Evolutionary conservation across 805 yeast species (phyloP).

Genomic region (Teunomyces lycoperdinae): DNA sequence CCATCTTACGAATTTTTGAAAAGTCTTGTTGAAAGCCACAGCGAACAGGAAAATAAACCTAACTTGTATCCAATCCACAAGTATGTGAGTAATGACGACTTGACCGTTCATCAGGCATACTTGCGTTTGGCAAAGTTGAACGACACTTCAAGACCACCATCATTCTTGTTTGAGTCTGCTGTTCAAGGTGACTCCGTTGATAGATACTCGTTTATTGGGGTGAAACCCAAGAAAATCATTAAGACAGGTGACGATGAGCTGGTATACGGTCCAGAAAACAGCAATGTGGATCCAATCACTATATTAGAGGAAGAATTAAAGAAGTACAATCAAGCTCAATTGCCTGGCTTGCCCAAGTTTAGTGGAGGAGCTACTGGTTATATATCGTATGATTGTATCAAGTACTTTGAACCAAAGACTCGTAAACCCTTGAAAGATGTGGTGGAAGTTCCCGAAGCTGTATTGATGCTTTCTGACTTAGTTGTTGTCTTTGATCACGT

Average conservation of each 20-base stretch:
- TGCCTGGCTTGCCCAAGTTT: constrained; percentile 78
- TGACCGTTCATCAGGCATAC: constrained; percentile 90
- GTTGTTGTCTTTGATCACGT: constrained; percentile 93
- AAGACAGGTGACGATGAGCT: constrained; percentile 69
- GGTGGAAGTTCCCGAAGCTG: constrained; percentile 84
- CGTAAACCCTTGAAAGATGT: constrained; percentile 72
- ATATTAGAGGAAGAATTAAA: constrained; percentile 73
- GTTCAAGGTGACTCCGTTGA: constrained; percentile 85
- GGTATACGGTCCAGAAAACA: constrained; percentile 20
- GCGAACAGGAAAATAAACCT: constrained; percentile 26
- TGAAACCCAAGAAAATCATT: constrained; percentile 76
- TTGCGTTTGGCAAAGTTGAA: constrained; percentile 72
- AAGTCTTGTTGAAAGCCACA: constrained; percentile 21
- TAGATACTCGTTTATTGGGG: constrained; percentile 88
- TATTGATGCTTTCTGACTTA: constrained; percentile 85
- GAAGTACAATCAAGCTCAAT: constrained; percentile 61
- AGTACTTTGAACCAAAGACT: constrained; percentile 94
- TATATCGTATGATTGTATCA: constrained; percentile 93
- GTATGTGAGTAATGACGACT: constrained; percentile 67
- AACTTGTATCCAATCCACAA: constrained; percentile 83
- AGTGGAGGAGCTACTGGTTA: constrained; percentile 98
- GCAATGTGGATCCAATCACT: constrained; percentile 75
- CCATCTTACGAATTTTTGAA: constrained; percentile 34
- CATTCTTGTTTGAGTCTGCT: constrained; percentile 87
- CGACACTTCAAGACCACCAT: constrained; percentile 50